Base-by-base conservation (phyloP, 2,329 filamentous ascomycete species). In the Penicillium sp. region DNA sequence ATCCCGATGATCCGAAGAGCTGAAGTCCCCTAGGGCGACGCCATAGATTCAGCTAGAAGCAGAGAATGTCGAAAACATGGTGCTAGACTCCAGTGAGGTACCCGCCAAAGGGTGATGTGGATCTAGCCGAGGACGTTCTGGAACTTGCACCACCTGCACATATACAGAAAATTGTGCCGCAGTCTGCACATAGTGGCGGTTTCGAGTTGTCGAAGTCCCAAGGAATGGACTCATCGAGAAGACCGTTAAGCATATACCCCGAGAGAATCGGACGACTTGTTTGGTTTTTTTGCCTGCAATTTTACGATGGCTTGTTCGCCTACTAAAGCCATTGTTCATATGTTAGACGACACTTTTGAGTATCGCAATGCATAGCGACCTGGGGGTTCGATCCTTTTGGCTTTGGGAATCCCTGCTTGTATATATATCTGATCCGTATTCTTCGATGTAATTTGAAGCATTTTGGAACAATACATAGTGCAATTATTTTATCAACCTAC, bases 1-100 rank as follows among this genome's bases (percentile, higher is more conserved):
- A 54, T 19, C 60, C 60, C n/a, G 33, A 52, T 17, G 33, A 52
- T 11, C 22, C 50, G 26, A 37, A 16, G 11, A 19, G 19, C 28
- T 42, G 36, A 41, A 42, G 25, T 19, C 19, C 17, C 7, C 28
- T 31, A 12, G 2, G 12, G 3, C 5, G 17, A 19, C 1, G 5
- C 16, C 7, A 37, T 4, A 17, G 19, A 36, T 19, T 37, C 16
- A n/a, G 7, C 31, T 10, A 16, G 11, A 30, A 30, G n/a, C 26
- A 31, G 12, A 17, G 25, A 28, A 43, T 8, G 16, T 25, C 10
- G 16, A 42, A n/a, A 44, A 1, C 3, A 5, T 4, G 28, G 4
- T 19, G 17, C 42, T 31, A 44, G 8, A 8, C 14, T 10, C 26
- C 12, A 8, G n/a, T 19, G 25, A 48, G 25, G 19, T 11, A 30